Base-by-base conservation (phyloP, 2,329 filamentous ascomycete genomes). In the Cladophialophora yegresii region DNA sequence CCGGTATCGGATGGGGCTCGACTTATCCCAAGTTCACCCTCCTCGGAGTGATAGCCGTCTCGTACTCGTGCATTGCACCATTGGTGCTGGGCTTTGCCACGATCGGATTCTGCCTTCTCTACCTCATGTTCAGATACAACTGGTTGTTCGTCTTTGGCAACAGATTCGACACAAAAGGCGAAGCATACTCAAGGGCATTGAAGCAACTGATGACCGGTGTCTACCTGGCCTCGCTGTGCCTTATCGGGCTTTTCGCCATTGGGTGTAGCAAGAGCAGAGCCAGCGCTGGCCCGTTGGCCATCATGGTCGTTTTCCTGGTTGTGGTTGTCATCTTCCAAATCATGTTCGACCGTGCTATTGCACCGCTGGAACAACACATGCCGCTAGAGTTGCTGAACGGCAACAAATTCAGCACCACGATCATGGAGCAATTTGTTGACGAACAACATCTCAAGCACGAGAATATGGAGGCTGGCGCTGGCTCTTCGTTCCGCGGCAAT, bases 121-220 rank as follows among this genome's bases (percentile, higher is more conserved):
- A 96, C 74, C 80, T 93, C 60, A 90, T 92, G 43, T 96, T 92
- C 82, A 86, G 91, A 40, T 96, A 97, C 81, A 96, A 96, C 73
- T 81, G 96, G 58, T 83, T 97, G 58, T 97, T 91, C 76, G 92
- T 96, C 5, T 89, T 89, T 62, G 89, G 95, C 74, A 87, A 89
- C 13, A 80, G 86, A 64, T 86, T 96, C 73, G 92, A 97, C 73
- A 96, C 91, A 50, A 92, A 95, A 72, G 93, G 93, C 2, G 84
- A 96, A 1, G 89, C 93, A 68, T 97, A 97, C 73, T 90, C 92
- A 0, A 87, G 89, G 13, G 92, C 92, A 0, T 81, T 97, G 22
- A 88, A 95, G 74, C 93, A 97, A 67, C 84, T 96, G 40, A 84
- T 96, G 45, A 88, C 88, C 0, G 92, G 93, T 12, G 78, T 96